Evolutionary conservation across 2,329 filamentous ascomycete species (phyloP), one percentile per base, ranked within the genome.

Genomic region (Cladosporium sp.): DNA sequence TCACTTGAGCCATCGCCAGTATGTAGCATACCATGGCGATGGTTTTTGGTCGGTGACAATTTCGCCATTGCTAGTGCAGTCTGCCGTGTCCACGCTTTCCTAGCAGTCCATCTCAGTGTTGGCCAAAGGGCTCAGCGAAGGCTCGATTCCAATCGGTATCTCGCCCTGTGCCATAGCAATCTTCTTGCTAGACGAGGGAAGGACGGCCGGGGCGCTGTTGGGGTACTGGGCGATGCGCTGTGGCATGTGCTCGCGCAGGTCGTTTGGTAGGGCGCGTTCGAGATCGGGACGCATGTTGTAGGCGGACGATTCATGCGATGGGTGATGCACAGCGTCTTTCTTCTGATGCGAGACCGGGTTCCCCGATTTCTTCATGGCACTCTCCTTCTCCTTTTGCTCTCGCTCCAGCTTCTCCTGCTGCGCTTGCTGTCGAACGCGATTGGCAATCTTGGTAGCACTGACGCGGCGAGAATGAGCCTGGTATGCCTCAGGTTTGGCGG

Each of bases 1-100:
- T 65, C 64, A 68, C 49, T 62, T 59, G 40, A 71, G 66, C 69
- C 69, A 70, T 26, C 66, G 67, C 63, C 62, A 65, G 60, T 68
- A 68, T 44, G 66, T 71, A 50, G 58, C 44, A 33, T 67, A 71
- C 68, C 69, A 70, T 28, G 68, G 67, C 56, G 68, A 67, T 29
- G 26, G 12, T 14, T 28, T 5, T 7, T 44, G 23, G 16, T 31
- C 16, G 16, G 7, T 18, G 23, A 29, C 5, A 26, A 16, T 26
- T 31, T 12, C 56, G 23, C 33, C 33, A 28, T 46, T 52, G 55
- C 21, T 40, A 46, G 64, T 62, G 65, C 44, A 53, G 58, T 66
- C 68, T 67, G 67, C 67, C 53, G 62, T 64, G 61, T 67, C 68
- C 67, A 57, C 68, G 68, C 49, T 23, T 67, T 69, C 68, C 66